Percentiles rank a stretch among this genome's conserved stretches.
Conservation (phyloP, 768 basidiomycete genomes). For the Agaricus sinodeliciosus region DNA sequence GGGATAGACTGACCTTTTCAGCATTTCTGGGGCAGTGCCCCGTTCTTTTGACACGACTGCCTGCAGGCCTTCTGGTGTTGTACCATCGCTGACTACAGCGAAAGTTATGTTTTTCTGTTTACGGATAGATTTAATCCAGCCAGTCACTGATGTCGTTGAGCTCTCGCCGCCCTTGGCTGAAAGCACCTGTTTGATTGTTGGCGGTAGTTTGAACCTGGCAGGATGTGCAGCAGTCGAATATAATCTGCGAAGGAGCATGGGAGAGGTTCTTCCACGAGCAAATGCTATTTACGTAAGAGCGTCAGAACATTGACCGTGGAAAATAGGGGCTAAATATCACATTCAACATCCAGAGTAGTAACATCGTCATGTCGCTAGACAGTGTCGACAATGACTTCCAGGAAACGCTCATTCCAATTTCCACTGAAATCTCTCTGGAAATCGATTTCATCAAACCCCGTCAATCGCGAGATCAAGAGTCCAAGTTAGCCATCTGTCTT, state of each 20-base stretch:
- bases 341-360: too few species aligned
- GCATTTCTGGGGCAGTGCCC: conserved; percentile 18
- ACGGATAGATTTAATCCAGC: conserved; percentile 83
- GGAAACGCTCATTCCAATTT: conserved; percentile 10
- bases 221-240: conserved; percentile 4
- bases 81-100: conserved; percentile 78
- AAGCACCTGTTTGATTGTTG: conserved; percentile 11
- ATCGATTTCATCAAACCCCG: conserved; percentile 27
- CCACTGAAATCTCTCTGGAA: conserved; percentile 40
- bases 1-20: conserved; percentile 21
- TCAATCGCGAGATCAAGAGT: conserved; percentile 11
- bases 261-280: too few species aligned
- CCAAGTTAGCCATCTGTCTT: conserved; percentile 59
- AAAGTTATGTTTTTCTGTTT: conserved; percentile 88
- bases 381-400: not conserved
- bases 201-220: conserved; percentile 11
- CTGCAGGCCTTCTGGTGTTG: conserved; percentile 63
- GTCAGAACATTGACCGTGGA: too few species aligned
- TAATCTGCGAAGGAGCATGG: conserved; percentile 7
- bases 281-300: too few species aligned
- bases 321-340: too few species aligned
- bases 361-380: conserved; percentile 3
- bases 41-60: conserved; percentile 57
- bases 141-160: conserved; percentile 46
- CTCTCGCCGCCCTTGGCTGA: not conserved